Conservation (phyloP, 2,329 filamentous ascomycete genomes). For the Dothideomycetes sp. region DNA sequence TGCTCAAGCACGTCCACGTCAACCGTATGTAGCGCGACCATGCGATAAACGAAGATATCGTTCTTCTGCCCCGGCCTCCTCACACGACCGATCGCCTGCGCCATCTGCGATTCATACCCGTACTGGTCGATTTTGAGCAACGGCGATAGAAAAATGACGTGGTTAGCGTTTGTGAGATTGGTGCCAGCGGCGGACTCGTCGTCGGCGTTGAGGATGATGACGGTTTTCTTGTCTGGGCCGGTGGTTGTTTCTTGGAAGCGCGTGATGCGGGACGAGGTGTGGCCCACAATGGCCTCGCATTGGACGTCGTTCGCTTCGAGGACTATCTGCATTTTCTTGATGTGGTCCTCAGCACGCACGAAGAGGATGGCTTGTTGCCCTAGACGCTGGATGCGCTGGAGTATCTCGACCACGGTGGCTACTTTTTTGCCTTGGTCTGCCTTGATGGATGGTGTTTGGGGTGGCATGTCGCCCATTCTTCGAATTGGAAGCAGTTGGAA, state of each 20-base stretch:
- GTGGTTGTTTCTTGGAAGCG: constrained; percentile 14
- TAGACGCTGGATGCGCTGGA: constrained; percentile 25
- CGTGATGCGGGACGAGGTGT: constrained; percentile 7
- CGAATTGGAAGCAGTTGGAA: constrained; percentile 30
- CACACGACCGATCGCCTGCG: constrained; percentile 51
- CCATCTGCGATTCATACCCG: constrained; percentile 47
- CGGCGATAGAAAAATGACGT: constrained; percentile 52
- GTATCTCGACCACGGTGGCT: constrained; percentile 32
- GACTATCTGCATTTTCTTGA: constrained; percentile 25
- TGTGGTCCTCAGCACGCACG: constrained; percentile 39
- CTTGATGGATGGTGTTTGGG: too few relatives aligned
- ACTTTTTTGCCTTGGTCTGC: constrained; percentile 36
- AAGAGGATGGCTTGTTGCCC: constrained; percentile 46
- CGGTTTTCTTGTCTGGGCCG: constrained; percentile 25
- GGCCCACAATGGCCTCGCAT: background rate
- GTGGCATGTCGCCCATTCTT: constrained; percentile 26
- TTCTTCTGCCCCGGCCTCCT: constrained; percentile 48
- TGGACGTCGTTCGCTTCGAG: constrained; percentile 18
- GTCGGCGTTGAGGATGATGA: constrained; percentile 47
- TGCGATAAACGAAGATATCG: constrained; percentile 51
- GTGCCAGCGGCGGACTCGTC: constrained; percentile 47
- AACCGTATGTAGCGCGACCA: constrained; percentile 67
- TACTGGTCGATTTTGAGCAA: constrained; percentile 39
- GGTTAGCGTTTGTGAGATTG: constrained; percentile 53
- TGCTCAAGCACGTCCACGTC: constrained; percentile 38